Conservation (phyloP, 179 eudicot species). For the Pouteria campechiana region DNA sequence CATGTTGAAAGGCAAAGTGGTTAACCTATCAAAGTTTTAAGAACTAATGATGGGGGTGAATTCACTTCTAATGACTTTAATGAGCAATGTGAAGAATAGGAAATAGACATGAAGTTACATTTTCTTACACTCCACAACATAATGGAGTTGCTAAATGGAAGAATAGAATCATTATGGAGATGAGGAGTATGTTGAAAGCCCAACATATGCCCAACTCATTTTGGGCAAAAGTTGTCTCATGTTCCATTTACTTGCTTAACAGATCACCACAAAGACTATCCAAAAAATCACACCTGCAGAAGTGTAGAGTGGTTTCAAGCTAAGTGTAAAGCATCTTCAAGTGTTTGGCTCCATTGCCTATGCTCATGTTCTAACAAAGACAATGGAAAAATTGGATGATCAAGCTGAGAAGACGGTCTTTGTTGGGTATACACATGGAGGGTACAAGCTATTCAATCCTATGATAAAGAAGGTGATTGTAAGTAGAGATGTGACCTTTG, state of each 20-base stretch:
- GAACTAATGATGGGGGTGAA: background rate
- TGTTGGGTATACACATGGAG: background rate
- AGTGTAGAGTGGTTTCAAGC: background rate
- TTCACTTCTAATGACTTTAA: background rate
- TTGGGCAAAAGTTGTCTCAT: constrained; percentile 2
- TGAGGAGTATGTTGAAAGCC: background rate
- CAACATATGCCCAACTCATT: background rate
- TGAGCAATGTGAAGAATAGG: background rate
- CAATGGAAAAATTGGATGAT: background rate
- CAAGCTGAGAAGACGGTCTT: background rate
- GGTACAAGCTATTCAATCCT: no score
- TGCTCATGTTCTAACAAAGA: background rate
- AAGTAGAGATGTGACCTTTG: no score
- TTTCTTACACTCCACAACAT: background rate
- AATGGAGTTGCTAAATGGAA: background rate
- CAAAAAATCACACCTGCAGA: background rate
- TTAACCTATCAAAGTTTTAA: background rate
- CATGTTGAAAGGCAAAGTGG: background rate
- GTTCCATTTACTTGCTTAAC: background rate
- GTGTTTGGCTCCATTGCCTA: constrained; percentile 1
- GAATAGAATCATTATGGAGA: background rate
- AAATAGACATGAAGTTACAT: background rate
- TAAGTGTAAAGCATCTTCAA: background rate
- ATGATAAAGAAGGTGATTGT: no score
- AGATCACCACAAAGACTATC: background rate